These are phyloP conservation scores for Sutorius eximius DNA, from an alignment of 1,284 basidiomycete species.

Conservation along the genomic window DNA sequence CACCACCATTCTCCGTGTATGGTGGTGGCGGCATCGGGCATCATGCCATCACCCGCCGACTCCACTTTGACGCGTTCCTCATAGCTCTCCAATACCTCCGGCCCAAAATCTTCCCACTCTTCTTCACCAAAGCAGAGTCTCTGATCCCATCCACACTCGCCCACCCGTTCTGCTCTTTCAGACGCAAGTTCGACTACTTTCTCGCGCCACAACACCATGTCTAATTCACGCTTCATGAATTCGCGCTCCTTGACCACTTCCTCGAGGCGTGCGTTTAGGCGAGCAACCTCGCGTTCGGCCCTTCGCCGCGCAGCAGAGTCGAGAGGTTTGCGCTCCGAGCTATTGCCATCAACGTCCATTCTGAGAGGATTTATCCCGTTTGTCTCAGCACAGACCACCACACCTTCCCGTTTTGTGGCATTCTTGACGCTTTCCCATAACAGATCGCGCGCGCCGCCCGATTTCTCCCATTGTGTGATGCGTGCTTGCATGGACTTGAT, in stretches of 20 bases:
- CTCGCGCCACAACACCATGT: slow-evolving; percentile 66
- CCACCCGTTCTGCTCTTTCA: slow-evolving; percentile 55
- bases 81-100: slow-evolving; percentile 65
- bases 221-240: slow-evolving; percentile 62
- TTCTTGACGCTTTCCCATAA: slow-evolving; percentile 73
- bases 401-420: slow-evolving; percentile 65
- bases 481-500: slow-evolving; percentile 63
- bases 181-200: slow-evolving; percentile 62
- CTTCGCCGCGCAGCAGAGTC: slow-evolving; percentile 38
- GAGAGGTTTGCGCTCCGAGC: slow-evolving; percentile 2
- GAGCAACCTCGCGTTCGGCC: slow-evolving; percentile 51
- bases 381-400: slow-evolving; percentile 48
- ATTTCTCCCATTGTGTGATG: slow-evolving; percentile 57
- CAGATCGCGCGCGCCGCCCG: slow-evolving; percentile 56
- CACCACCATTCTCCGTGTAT: slow-evolving; percentile 69
- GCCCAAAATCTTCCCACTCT: slow-evolving; percentile 67
- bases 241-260: slow-evolving; percentile 59
- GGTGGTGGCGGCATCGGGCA: slow-evolving; percentile 42
- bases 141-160: slow-evolving; percentile 82
- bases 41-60: slow-evolving; percentile 28
- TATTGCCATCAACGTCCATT: slow-evolving; percentile 23
- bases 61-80: slow-evolving; percentile 40
- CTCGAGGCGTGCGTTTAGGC: slow-evolving; percentile 52
- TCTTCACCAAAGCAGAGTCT: slow-evolving; percentile 77
- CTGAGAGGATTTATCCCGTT: slow-evolving; percentile 7